These are phyloP conservation scores for Aspergillus hortae DNA, from an alignment of 2,329 filamentous ascomycete genomes.

Conservation along the genomic window DNA sequence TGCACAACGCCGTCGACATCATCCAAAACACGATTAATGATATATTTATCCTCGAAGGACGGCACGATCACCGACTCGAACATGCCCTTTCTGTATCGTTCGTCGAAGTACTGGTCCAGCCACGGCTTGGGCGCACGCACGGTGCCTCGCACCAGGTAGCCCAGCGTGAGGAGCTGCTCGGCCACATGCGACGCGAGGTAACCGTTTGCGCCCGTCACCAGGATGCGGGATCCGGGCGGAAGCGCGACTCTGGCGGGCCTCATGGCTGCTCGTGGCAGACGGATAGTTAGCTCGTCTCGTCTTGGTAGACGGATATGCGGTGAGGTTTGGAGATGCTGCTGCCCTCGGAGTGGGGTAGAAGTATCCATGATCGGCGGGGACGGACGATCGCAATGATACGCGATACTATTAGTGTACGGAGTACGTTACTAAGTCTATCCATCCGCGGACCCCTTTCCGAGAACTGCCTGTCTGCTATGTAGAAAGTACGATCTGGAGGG, in stretches of 20 bases:
- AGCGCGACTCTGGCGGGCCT: background rate
- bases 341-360: background rate
- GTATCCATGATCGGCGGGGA: background rate
- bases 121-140: conserved; percentile 37
- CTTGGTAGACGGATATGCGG: no score
- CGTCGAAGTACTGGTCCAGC: conserved; percentile 31
- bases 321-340: no score
- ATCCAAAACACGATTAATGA: conserved; percentile 40
- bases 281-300: no score
- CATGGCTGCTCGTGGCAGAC: no score
- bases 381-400: no score
- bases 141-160: conserved; percentile 47
- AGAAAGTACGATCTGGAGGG: no score
- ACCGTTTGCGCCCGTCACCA: conserved; percentile 48
- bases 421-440: background rate
- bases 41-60: conserved; percentile 35
- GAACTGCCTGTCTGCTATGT: no score
- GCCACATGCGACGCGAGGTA: conserved; percentile 44
- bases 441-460: background rate
- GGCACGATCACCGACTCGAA: conserved; percentile 41
- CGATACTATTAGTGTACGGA: no score
- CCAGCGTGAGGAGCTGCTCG: conserved; percentile 39
- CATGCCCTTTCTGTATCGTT: conserved; percentile 21
- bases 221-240: conserved; percentile 28
- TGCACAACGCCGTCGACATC: conserved; percentile 29